Evolutionary conservation across 2,329 filamentous ascomycete species (phyloP).

Genomic region (Monosporascus sp.): DNA sequence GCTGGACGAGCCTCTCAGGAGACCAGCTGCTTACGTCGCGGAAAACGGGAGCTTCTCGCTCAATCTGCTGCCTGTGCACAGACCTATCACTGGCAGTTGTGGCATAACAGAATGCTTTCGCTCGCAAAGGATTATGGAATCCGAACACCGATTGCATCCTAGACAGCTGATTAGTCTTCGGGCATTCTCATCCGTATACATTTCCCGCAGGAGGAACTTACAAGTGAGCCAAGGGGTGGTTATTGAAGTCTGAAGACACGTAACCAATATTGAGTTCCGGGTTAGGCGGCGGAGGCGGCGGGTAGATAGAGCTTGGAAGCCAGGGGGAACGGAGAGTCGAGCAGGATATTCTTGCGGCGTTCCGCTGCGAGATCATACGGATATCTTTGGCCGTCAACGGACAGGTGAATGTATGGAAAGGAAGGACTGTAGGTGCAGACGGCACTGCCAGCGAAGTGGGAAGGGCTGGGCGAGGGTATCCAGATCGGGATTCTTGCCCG

Average conservation of each 20-base stretch:
- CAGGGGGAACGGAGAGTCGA: constrained; percentile 83
- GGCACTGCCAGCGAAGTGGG: constrained; percentile 72
- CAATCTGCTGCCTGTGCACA: constrained; percentile 84
- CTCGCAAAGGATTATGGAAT: constrained; percentile 67
- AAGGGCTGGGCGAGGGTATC: constrained; percentile 68
- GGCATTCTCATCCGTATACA: not conserved
- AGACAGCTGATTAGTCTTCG: constrained; percentile 6
- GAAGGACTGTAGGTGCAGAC: constrained; percentile 85
- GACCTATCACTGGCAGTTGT: constrained; percentile 90
- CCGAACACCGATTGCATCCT: constrained; percentile 98
- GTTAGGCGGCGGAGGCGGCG: constrained; percentile 75
- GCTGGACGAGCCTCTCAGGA: constrained; percentile 74
- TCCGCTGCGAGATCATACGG: constrained; percentile 88
- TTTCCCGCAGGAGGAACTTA: constrained; percentile 29
- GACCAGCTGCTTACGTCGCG: constrained; percentile 83
- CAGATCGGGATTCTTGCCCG: constrained; percentile 48
- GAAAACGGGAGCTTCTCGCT: constrained; percentile 87
- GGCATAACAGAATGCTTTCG: constrained; percentile 89
- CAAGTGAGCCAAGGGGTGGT: constrained; percentile 91
- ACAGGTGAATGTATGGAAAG: constrained; percentile 97
- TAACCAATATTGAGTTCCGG: constrained; percentile 91
- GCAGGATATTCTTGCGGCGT: constrained; percentile 86
- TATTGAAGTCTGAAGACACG: constrained; percentile 97
- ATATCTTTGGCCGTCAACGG: constrained; percentile 89
- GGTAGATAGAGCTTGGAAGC: constrained; percentile 75